Percentiles rank a stretch among this genome's conserved stretches.
phyloP scores from a whole-genome alignment of 1,284 basidiomycete genomes.

The Ustilago loliicola region DNA sequence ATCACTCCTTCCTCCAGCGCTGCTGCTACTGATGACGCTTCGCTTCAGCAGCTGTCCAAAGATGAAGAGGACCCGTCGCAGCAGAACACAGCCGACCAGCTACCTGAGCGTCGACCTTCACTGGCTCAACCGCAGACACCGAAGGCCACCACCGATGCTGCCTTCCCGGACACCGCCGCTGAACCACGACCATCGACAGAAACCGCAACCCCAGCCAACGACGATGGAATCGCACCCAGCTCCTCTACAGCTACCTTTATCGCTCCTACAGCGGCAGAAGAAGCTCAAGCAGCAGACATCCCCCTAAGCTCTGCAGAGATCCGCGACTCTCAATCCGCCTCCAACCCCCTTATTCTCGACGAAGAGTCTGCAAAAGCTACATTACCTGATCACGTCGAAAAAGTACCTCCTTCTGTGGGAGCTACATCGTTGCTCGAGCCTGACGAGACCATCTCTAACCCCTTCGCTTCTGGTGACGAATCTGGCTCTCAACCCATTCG shows the following conservation, averaged over 20 bases:
- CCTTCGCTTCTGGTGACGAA: constrained; percentile 50
- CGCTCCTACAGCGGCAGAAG: constrained; percentile 8
- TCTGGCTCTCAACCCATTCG: constrained; percentile 19
- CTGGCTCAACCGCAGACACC: constrained; percentile 22
- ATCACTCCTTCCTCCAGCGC: constrained; percentile 32
- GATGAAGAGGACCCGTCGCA: not conserved
- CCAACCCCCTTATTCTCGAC: constrained; percentile 46
- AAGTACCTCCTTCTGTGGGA: constrained; percentile 59
- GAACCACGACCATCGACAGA: not conserved
- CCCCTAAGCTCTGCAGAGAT: constrained; percentile 50
- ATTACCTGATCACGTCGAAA: constrained; percentile 30
- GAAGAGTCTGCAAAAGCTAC: constrained; percentile 43
- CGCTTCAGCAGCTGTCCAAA: not conserved
- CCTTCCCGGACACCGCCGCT: constrained; percentile 5
- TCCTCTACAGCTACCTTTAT: constrained; percentile 32
- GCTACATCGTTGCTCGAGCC: constrained; percentile 64
- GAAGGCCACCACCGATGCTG: constrained; percentile 16
- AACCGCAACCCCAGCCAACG: not conserved
- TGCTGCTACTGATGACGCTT: constrained; percentile 12
- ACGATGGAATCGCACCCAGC: constrained; percentile 16
- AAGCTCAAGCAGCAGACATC: constrained; percentile 2
- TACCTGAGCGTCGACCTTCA: constrained; percentile 8
- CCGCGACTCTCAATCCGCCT: constrained; percentile 30
- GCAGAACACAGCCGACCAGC: constrained; percentile 18
- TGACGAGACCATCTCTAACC: constrained; percentile 62